phyloP scores from a whole-genome alignment of 2,329 filamentous ascomycete genomes.

The Sporothrix luriei region DNA sequence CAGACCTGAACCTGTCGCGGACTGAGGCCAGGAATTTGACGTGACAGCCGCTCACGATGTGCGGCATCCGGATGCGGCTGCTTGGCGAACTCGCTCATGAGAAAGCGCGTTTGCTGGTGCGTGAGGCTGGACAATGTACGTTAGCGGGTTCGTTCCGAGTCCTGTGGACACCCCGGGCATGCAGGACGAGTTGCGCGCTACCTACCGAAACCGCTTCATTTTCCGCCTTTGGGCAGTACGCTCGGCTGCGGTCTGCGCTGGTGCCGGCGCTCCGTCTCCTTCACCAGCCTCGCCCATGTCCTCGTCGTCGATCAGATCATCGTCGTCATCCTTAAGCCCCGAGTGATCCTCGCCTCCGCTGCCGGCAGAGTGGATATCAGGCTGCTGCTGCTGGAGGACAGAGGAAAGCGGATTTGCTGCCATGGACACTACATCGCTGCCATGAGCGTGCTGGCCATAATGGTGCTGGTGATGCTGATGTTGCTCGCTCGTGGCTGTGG shows the following conservation, averaged over 20 bases:
- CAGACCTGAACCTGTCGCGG: constrained; percentile 94
- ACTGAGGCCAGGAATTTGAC: constrained; percentile 88
- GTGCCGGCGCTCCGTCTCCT: constrained; percentile 48
- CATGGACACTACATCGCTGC: constrained; percentile 13
- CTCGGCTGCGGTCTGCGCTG: constrained; percentile 58
- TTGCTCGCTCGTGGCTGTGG: constrained; percentile 9
- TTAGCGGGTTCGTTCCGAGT: background rate
- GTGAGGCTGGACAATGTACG: constrained; percentile 61
- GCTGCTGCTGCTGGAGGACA: constrained; percentile 36
- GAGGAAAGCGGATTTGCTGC: constrained; percentile 48
- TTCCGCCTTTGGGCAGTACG: constrained; percentile 61
- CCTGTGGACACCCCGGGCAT: background rate
- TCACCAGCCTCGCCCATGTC: constrained; percentile 55
- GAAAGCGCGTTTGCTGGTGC: constrained; percentile 93
- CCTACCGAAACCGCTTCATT: constrained; percentile 78
- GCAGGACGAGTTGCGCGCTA: background rate
- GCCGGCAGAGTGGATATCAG: constrained; percentile 35
- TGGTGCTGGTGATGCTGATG: constrained; percentile 35
- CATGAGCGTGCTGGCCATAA: background rate
- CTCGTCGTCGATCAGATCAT: constrained; percentile 60
- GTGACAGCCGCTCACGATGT: constrained; percentile 81
- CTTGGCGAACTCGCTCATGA: constrained; percentile 96
- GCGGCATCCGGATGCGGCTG: constrained; percentile 92
- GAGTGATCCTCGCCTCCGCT: constrained; percentile 42
- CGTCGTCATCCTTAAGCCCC: constrained; percentile 54